Conservation (phyloP, 2,329 filamentous ascomycete species). For the Diaporthe batatas region DNA sequence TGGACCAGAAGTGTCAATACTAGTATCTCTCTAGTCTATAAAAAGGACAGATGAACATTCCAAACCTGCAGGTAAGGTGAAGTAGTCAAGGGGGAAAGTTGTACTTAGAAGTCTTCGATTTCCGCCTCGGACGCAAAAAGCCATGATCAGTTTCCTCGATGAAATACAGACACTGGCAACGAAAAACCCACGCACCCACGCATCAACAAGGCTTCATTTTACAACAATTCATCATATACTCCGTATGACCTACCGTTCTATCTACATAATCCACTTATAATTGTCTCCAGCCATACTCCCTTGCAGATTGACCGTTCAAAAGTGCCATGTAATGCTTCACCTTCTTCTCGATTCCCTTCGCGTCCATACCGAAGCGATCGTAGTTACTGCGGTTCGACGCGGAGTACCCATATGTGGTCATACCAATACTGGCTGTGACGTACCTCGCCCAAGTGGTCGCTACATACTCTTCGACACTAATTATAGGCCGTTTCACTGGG, state of each 20-base stretch:
- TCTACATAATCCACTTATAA: background rate
- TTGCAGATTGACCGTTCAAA: background rate
- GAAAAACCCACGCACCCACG: too few relatives aligned
- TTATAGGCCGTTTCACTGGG: constrained; percentile 45
- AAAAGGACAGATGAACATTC: too few relatives aligned
- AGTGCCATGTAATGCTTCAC: constrained; percentile 43
- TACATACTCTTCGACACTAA: constrained; percentile 59
- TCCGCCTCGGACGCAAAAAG: too few relatives aligned
- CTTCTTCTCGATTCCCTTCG: constrained; percentile 46
- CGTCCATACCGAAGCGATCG: constrained; percentile 60
- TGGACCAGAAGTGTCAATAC: too few relatives aligned
- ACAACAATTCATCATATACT: too few relatives aligned
- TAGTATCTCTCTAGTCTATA: too few relatives aligned
- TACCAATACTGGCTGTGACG: constrained; percentile 59
- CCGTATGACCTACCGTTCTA: background rate
- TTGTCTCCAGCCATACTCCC: constrained; percentile 6
- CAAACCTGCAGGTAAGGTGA: too few relatives aligned
- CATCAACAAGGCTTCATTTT: too few relatives aligned
- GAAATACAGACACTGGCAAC: too few relatives aligned
- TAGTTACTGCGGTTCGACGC: constrained; percentile 61
- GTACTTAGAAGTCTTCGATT: too few relatives aligned
- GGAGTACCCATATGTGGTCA: constrained; percentile 62
- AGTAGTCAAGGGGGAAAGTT: too few relatives aligned
- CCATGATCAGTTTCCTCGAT: too few relatives aligned
- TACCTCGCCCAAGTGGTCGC: constrained; percentile 63